Conservation (phyloP, 768 basidiomycete genomes). For the Mycena chlorophos region DNA sequence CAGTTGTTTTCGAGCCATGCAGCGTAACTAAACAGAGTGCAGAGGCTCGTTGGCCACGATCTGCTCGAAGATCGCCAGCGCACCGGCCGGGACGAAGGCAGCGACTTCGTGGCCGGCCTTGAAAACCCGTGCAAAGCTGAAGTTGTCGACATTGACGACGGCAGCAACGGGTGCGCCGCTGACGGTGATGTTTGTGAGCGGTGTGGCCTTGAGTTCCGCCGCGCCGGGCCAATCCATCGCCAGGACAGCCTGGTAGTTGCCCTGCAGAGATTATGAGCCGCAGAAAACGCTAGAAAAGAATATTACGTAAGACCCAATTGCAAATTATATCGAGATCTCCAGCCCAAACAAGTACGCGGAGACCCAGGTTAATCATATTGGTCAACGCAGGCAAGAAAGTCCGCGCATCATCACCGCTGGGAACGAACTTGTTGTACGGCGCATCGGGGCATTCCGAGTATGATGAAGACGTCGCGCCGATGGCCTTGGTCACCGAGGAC, state of each 20-base stretch:
- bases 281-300: background rate
- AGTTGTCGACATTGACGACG: conserved; percentile 64
- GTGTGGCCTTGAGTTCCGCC: conserved; percentile 34
- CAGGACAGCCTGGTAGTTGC: conserved; percentile 42
- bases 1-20: too few relatives aligned
- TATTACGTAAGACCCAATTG: conserved; percentile 36
- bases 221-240: conserved; percentile 52
- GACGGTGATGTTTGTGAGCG: conserved; percentile 58
- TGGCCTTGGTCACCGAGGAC: conserved; percentile 38
- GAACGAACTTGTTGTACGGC: conserved; percentile 42
- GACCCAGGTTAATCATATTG: conserved; percentile 43
- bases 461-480: conserved; percentile 49
- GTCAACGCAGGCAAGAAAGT: conserved; percentile 52
- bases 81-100: conserved; percentile 59
- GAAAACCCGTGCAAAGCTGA: conserved; percentile 67
- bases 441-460: conserved; percentile 53
- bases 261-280: conserved; percentile 27
- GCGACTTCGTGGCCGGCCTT: conserved; percentile 65
- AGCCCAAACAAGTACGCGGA: conserved; percentile 50
- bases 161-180: conserved; percentile 53
- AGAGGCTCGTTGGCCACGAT: conserved; percentile 50
- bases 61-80: conserved; percentile 61
- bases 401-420: conserved; percentile 65
- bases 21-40: conserved; percentile 54
- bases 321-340: conserved; percentile 55